phyloP scores from a whole-genome alignment of 2,329 filamentous ascomycete genomes.

The Neonectria magnoliae region DNA sequence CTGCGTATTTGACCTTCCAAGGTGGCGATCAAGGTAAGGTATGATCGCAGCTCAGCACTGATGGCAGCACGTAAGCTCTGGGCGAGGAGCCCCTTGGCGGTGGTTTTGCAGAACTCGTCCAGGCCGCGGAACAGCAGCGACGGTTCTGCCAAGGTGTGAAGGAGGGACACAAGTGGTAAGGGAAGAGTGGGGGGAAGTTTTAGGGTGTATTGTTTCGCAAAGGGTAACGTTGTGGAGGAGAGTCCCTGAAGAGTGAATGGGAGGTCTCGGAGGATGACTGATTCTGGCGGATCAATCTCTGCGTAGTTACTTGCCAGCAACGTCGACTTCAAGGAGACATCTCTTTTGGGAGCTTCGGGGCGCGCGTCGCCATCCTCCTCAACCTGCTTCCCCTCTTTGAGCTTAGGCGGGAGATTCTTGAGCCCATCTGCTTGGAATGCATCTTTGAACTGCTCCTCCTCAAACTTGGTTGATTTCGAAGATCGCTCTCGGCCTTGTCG shows the following conservation, averaged over 20 bases:
- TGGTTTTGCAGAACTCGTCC: slow-evolving; percentile 82
- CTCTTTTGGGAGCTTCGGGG: slow-evolving; percentile 52
- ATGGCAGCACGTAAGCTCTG: slow-evolving; percentile 93
- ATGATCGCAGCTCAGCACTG: slow-evolving; percentile 84
- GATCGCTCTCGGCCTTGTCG: slow-evolving; percentile 51
- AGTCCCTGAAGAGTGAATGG: slow-evolving; percentile 94
- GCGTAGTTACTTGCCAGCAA: slow-evolving; percentile 66
- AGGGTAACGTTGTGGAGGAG: slow-evolving; percentile 85
- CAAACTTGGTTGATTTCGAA: slow-evolving; percentile 50
- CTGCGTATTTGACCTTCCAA: slow-evolving; percentile 91
- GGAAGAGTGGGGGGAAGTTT: slow-evolving; percentile 83
- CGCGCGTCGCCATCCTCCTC: slow-evolving; percentile 49
- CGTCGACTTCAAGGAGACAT: slow-evolving; percentile 67
- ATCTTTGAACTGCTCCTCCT: slow-evolving; percentile 61
- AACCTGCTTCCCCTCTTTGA: slow-evolving; percentile 51
- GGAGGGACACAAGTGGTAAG: slow-evolving; percentile 82
- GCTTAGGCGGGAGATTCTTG: slow-evolving; percentile 54
- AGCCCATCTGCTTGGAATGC: slow-evolving; percentile 66
- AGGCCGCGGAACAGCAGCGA: slow-evolving; percentile 89
- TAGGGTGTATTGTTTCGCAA: slow-evolving; percentile 74
- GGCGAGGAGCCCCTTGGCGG: slow-evolving; percentile 84
- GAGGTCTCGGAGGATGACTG: slow-evolving; percentile 77
- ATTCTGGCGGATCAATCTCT: slow-evolving; percentile 70
- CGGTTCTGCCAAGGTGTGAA: slow-evolving; percentile 91
- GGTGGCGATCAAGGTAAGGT: slow-evolving; percentile 89